A percentile compares a stretch with the other conserved stretches of the same genome.
These are phyloP conservation scores for Xylaria sp. DNA, from an alignment of 2,329 filamentous ascomycete genomes.

Conservation along the genomic window DNA sequence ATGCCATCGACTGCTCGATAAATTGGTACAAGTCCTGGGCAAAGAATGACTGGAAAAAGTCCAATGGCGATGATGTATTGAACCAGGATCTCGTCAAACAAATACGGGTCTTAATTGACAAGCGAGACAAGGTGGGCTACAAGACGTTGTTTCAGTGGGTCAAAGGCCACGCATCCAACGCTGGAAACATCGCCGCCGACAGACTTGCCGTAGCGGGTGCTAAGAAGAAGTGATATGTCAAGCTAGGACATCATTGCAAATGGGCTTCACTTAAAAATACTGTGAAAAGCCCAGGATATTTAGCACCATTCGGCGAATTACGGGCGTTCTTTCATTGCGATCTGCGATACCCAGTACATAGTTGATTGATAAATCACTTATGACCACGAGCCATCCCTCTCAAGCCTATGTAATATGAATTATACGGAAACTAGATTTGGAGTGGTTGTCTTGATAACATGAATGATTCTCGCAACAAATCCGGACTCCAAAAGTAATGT, in stretches of 20 bases:
- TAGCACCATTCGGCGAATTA: background rate
- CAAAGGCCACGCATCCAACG: conserved; percentile 80
- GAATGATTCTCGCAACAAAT: background rate
- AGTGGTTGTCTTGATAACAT: background rate
- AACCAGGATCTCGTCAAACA: conserved; percentile 86
- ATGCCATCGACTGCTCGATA: conserved; percentile 89
- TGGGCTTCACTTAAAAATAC: background rate
- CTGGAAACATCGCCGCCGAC: conserved; percentile 86
- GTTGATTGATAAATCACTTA: conserved; percentile 16
- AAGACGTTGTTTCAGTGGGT: conserved; percentile 85
- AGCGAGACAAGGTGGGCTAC: conserved; percentile 69
- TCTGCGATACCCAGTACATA: conserved; percentile 26
- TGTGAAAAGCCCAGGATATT: background rate
- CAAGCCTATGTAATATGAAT: background rate
- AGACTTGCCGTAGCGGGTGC: conserved; percentile 77
- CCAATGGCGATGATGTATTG: conserved; percentile 78
- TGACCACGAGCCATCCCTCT: background rate
- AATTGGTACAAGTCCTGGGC: conserved; percentile 85
- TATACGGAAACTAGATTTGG: background rate
- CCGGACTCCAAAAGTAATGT: background rate
- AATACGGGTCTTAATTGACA: conserved; percentile 76
- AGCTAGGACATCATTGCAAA: background rate
- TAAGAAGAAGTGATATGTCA: conserved; percentile 28
- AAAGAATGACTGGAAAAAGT: conserved; percentile 77
- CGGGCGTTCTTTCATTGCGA: conserved; percentile 8